A percentile compares a stretch with the other conserved stretches of the same genome.
Evolutionary conservation across 2,329 filamentous ascomycete species (phyloP).

Genomic region (Ophiosphaerella korrae): DNA sequence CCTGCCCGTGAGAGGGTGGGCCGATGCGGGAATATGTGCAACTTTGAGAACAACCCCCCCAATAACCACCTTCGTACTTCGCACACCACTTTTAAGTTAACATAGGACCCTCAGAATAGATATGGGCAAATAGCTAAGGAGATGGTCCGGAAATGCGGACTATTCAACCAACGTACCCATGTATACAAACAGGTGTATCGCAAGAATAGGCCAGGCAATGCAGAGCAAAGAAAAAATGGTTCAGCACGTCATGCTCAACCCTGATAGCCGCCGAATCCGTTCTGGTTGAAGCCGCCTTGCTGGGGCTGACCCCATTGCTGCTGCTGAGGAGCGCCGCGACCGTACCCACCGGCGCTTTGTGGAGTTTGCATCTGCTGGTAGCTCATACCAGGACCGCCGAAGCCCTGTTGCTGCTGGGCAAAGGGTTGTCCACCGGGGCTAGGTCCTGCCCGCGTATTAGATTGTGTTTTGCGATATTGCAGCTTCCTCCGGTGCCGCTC

Average conservation of each 20-base stretch:
- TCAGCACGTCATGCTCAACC: slow-evolving; percentile 49
- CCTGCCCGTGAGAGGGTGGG: slow-evolving; percentile 19
- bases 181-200: slow-evolving; percentile 43
- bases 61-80: slow-evolving; percentile 24
- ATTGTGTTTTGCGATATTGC: slow-evolving; percentile 43
- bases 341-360: slow-evolving; percentile 80
- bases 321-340: slow-evolving; percentile 68
- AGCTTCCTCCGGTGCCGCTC: slow-evolving; percentile 44
- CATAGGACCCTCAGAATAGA: slow-evolving; percentile 33
- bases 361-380: slow-evolving; percentile 55
- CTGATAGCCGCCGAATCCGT: slow-evolving; percentile 66
- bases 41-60: slow-evolving; percentile 7
- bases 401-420: slow-evolving; percentile 58
- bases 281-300: slow-evolving; percentile 54
- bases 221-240: slow-evolving; percentile 33
- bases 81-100: slow-evolving; percentile 34
- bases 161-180: slow-evolving; percentile 44
- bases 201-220: slow-evolving; percentile 36
- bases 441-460: slow-evolving; percentile 54
- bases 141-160: slow-evolving; percentile 37
- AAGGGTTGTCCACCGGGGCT: slow-evolving; percentile 69
- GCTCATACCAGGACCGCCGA: slow-evolving; percentile 63
- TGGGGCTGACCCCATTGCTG: slow-evolving; percentile 59
- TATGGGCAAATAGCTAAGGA: slow-evolving; percentile 40
- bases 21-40: not conserved